Evolutionary conservation across 2,329 filamentous ascomycete genomes (phyloP), one percentile per base, ranked within the genome.

Genomic region (Pseudopithomyces maydicus): DNA sequence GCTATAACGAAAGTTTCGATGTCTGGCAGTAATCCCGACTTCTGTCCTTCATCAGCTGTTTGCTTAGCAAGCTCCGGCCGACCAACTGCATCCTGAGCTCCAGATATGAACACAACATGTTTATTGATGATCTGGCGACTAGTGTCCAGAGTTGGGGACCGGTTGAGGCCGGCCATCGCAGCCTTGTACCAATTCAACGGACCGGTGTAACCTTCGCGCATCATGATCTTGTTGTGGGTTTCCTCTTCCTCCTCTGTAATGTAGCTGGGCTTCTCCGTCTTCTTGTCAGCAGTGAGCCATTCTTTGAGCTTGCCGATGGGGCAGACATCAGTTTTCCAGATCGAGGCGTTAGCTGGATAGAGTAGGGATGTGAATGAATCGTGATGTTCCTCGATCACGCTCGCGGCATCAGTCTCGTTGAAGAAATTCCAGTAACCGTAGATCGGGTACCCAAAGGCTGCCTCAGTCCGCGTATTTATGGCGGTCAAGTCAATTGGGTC

Each of bases 391-490:
- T 49, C 52, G 17, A 49, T 41, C 6, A 49, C 20, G 23, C 38
- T 19, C 22, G 48, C 54, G 6, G 54, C 54, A 26, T 52, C 47
- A 41, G 45, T 50, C 36, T 53, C 42, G n/a, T 56, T 53, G 36
- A 56, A 56, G 43, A 56, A 56, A 4, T 26, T 41, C 54, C 43
- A 48, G 17, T 53, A 56, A 41, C 54, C 54, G 20, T 53, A 56
- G 19, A 39, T 35, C 3, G 48, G 42, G 33, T 47, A 53, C 5
- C 54, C 54, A n/a, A 56, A 48, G 15, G 43, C 33, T 20, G 33
- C 4, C 14, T 39, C 26, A 5, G 43, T 52, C 33, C 12, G 2
- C 4, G 32, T 41, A 15, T 53, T 56, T 17, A 53, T 52, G 20
- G 23, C 49, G 3, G 44, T 20, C 44, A 47, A 36, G n/a, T 47